Base-by-base conservation (phyloP, 2,329 filamentous ascomycete genomes). In the Colletotrichum liaoningense region DNA sequence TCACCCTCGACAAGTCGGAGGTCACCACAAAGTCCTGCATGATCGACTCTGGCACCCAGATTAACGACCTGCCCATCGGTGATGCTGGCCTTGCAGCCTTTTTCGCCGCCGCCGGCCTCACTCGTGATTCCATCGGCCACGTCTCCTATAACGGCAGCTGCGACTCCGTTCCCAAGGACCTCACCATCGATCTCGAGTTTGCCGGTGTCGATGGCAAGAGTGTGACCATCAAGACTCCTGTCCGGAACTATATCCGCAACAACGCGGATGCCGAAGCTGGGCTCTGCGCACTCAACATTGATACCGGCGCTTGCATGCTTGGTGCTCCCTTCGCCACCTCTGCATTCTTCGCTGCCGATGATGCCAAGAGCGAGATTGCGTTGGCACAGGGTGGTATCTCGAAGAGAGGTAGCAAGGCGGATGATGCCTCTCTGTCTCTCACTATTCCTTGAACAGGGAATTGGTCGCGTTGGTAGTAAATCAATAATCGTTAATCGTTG, bases 201-300 rank as follows among this genome's bases (percentile, higher is more conserved):
- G 56, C 49, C 14, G 69, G 73, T 28, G 66, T 46, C 24, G 73
- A 62, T 2, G 57, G 24, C 19, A 63, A 69, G 38, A 58, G 22
- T 11, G 59, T 69, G 2, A 68, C 63, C 30, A 67, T 69, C 57
- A 73, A 69, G 57, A 63, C 58, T n/a, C 65, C 73, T 14, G 28
- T 67, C 65, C 65, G 73, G n/a, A 65, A 69, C 56, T 73, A 75
- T 42, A 57, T 60, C 62, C 71, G 71, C 58, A 75, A 69, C 66
- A 33, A 54, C 49, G 73, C 65, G 1, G 73, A 73, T 30, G 16
- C 12, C 24, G 24, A n/a, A 5, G 26, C 46, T 9, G 49, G 52
- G 3, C 52, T 38, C 63, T 72, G 69, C 57, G 35, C 11, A 3
- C 64, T 72, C 12, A 72, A 72, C 58, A 68, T 72, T 22, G 64